Evolutionary conservation across 805 yeast species (phyloP), one percentile per base, ranked within the genome.

Genomic region (Candida ulmi): DNA sequence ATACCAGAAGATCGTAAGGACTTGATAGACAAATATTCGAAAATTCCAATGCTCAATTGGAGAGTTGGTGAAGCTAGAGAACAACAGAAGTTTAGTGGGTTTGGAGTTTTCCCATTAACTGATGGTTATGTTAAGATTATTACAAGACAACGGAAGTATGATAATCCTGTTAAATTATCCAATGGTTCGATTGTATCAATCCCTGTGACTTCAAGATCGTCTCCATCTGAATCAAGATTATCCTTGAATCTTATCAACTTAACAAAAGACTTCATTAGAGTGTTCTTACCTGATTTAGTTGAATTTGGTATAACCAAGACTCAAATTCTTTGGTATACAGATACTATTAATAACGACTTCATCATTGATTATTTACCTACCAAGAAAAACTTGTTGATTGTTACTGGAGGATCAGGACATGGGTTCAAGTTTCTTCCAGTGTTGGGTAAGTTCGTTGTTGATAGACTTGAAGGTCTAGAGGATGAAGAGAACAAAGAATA

Each of bases 311-410:
- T 47, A 37, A 24, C 23, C 6, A 29, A 35, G n/a, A 43, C 53
- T 1, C 21, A 46, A 62, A 61, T 37, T 57, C 63, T 69, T 41
- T 71, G 66, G 66, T 62, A 61, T 39, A 60, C 62, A 5, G 66
- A 62, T 39, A 50, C 65, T 3, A 59, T 59, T 16, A 53, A 60
- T 34, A 55, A 58, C 27, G 63, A 62, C 34, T 60, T 53, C 37
- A 41, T 61, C 18, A 45, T 57, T 23, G 61, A 54, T 32, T 47
- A 45, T 28, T 51, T 43, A 30, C 63, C 66, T 18, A 45, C 38
- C 8, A 47, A 48, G 25, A 49, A 48, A 23, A 52, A 51, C 17
- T 37, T 62, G 26, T 35, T 62, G 6, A 45, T 61, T 11, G 63
- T 57, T n/a, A 55, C 63, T 18, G 65, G 66, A 35, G 66, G 63